A percentile compares a stretch with the other conserved stretches of the same genome.
phyloP scores from a whole-genome alignment of 352 stramenopile genomes.

The Lagenidium sp. region DNA sequence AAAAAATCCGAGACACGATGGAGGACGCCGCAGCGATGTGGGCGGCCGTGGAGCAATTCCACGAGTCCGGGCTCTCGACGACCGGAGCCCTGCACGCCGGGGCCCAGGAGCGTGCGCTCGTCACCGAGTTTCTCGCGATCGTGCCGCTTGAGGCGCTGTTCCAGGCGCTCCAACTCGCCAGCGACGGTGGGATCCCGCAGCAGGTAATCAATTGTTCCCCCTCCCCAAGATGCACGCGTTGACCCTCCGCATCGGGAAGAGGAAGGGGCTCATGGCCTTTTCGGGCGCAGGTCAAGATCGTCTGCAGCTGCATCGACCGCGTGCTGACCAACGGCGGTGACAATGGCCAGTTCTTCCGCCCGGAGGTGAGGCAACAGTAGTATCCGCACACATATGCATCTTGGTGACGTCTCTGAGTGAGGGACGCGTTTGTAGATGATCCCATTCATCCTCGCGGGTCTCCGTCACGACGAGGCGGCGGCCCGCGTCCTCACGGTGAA shows the following conservation, averaged over 20 bases:
- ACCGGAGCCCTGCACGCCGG: conserved; percentile 27
- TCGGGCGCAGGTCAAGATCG: conserved; percentile 42
- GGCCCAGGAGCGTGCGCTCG: conserved; percentile 36
- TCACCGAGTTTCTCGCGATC: conserved; percentile 53
- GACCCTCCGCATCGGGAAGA: too few relatives aligned
- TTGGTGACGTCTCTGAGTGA: too few relatives aligned
- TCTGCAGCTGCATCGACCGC: conserved; percentile 69
- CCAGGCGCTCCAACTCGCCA: conserved; percentile 67
- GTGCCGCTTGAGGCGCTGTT: conserved; percentile 64
- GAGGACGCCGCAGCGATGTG: conserved; percentile 16
- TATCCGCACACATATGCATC: too few relatives aligned
- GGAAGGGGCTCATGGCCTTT: too few relatives aligned
- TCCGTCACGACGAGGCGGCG: conserved; percentile 49
- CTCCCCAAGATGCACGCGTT: too few relatives aligned
- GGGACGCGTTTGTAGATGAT: conserved; percentile 32
- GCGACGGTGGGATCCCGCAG: conserved; percentile 43
- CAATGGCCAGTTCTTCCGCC: conserved; percentile 60
- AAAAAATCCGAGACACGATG: background rate
- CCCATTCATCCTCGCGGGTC: conserved; percentile 58
- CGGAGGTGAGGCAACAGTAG: conserved; percentile 28
- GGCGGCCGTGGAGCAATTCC: conserved; percentile 53
- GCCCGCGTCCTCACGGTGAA: conserved; percentile 57
- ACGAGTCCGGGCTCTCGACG: conserved; percentile 45
- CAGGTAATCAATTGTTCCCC: too few relatives aligned
- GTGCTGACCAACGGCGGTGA: conserved; percentile 46